A percentile compares a stretch with the other conserved stretches of the same genome.
These are phyloP conservation scores for Pseudopediastrum boryanum DNA, from an alignment of 139 green algal species.

Conservation along the genomic window DNA sequence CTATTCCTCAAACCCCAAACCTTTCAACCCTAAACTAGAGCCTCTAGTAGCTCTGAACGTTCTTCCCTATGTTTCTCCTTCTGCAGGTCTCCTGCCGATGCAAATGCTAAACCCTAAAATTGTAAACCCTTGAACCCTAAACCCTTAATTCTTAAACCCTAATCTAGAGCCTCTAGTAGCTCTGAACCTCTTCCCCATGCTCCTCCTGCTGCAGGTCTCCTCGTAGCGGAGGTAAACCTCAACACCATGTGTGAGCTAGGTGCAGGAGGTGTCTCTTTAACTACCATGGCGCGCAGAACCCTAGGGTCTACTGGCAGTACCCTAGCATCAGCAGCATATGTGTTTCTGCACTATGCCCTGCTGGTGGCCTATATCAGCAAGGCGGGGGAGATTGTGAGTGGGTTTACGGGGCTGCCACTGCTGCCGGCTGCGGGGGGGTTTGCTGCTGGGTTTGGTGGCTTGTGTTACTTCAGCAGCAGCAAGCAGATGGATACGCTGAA, in stretches of 20 bases:
- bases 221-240: constrained; percentile 66
- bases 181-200: too few species aligned
- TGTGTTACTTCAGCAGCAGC: constrained; percentile 63
- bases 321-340: constrained; percentile 54
- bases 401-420: not conserved
- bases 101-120: too few species aligned
- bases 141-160: too few species aligned
- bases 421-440: constrained; percentile 44
- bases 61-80: too few species aligned
- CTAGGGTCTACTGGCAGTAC: constrained; percentile 53
- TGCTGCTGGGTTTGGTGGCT: constrained; percentile 41
- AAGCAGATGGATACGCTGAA: constrained; percentile 63
- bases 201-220: constrained; percentile 30
- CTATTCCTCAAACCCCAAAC: too few species aligned
- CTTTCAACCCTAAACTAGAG: too few species aligned
- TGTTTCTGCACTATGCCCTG: constrained; percentile 79
- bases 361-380: constrained; percentile 77
- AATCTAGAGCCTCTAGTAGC: too few species aligned
- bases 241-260: constrained; percentile 64
- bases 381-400: constrained; percentile 40
- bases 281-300: constrained; percentile 55
- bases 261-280: constrained; percentile 43
- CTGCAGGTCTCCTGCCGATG: too few species aligned
- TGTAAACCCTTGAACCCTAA: too few species aligned
- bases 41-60: too few species aligned